Conservation (phyloP, 441 rosid species). For the Adansonia gregorii region DNA sequence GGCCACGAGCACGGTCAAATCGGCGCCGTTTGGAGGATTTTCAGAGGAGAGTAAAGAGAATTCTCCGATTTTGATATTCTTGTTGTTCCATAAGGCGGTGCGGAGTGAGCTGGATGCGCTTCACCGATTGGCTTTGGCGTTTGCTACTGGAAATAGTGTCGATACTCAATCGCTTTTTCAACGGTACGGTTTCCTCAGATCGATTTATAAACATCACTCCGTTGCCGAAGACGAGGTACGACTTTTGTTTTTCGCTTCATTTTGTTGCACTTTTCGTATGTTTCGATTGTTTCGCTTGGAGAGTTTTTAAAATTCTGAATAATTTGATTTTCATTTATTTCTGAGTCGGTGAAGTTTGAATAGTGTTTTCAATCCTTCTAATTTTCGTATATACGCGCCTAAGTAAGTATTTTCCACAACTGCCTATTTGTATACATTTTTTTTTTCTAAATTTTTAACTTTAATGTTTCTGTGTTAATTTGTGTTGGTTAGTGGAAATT, state of each 20-base stretch:
- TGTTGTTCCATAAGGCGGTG: conserved; percentile 69
- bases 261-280: not conserved
- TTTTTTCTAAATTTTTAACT: not conserved
- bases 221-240: conserved; percentile 82
- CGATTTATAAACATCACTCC: conserved; percentile 68
- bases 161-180: conserved; percentile 50
- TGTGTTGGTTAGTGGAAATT: not conserved
- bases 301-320: not conserved
- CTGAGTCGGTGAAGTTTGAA: not conserved
- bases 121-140: conserved; percentile 61
- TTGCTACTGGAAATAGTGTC: conserved; percentile 57
- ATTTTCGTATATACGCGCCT: not conserved
- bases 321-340: conserved; percentile 13
- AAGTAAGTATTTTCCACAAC: not conserved
- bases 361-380: not conserved
- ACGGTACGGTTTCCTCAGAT: conserved; percentile 61
- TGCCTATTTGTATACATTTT: conserved; percentile 5
- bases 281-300: not conserved
- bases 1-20: conserved; percentile 40
- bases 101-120: conserved; percentile 71
- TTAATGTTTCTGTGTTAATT: not conserved
- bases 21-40: conserved; percentile 41
- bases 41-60: conserved; percentile 42
- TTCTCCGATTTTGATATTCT: conserved; percentile 68
- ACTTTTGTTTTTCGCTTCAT: not conserved